phyloP scores from a whole-genome alignment of 331 rosid genomes.

The Spiraea crenata region DNA sequence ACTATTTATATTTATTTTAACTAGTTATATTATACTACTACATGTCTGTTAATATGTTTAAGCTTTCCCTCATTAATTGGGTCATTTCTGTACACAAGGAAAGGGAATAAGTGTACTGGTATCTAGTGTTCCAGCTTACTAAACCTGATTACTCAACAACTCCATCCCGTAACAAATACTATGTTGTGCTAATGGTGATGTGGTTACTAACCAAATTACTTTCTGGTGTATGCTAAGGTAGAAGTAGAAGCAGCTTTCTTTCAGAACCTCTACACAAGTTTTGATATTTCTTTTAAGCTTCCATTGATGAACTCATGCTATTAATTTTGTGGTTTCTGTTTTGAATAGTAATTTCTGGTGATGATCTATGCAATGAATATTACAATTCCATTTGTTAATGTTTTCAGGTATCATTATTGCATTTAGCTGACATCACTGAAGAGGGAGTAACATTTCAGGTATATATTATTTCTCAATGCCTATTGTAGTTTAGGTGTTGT shows the following conservation, averaged over 20 bases:
- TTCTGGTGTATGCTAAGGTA: background rate
- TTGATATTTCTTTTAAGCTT: slow-evolving; percentile 1
- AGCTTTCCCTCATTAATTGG: background rate
- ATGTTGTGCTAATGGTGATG: background rate
- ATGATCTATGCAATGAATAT: slow-evolving; percentile 6
- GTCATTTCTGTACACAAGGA: background rate
- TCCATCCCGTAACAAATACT: background rate
- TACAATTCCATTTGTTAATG: slow-evolving; percentile 23
- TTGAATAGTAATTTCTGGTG: background rate
- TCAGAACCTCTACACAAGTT: background rate
- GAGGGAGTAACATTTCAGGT: slow-evolving; percentile 98
- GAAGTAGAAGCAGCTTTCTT: background rate
- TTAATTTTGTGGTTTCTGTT: background rate
- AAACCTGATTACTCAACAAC: background rate
- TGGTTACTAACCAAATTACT: background rate
- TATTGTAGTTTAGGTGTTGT: background rate
- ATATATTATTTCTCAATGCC: background rate
- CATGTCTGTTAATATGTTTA: background rate
- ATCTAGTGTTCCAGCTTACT: background rate
- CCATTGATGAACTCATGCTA: background rate
- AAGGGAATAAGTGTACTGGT: background rate
- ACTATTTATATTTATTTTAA: background rate
- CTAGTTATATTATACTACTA: background rate
- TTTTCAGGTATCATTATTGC: slow-evolving; percentile 79
- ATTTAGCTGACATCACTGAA: slow-evolving; percentile 96